Conservation (phyloP, 352 stramenopile species). For the Ophiocytium majus region DNA sequence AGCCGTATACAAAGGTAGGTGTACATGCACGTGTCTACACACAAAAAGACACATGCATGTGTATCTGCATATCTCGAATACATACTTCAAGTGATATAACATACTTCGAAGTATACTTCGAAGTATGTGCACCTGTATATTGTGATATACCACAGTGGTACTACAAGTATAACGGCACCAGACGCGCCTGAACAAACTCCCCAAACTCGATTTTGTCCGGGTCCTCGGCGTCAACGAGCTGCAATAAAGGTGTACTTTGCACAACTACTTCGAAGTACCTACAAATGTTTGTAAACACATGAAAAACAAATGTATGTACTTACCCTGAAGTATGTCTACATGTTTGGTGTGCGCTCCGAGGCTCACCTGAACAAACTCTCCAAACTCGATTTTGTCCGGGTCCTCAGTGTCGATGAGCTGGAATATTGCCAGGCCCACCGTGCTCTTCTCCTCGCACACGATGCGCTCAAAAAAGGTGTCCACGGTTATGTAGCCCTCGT, state of each 20-base stretch:
- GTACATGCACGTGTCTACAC: no score
- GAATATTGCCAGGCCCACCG: conserved; percentile 52
- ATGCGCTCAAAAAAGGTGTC: conserved; percentile 46
- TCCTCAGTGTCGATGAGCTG: conserved; percentile 44
- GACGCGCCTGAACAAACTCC: conserved; percentile 24
- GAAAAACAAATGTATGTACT: neutral
- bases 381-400: conserved; percentile 49
- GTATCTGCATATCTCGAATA: no score
- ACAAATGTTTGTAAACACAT: neutral
- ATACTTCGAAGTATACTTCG: no score
- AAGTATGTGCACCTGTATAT: no score
- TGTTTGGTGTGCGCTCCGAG: neutral
- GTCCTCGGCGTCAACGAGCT: conserved; percentile 46
- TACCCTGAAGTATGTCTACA: neutral
- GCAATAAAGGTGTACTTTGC: no score
- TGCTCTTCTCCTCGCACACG: conserved; percentile 41
- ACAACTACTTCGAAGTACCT: conserved; percentile 8
- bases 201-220: conserved; percentile 49
- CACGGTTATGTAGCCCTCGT: conserved; percentile 42
- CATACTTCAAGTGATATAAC: no score
- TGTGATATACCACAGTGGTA: no score
- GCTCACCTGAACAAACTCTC: conserved; percentile 25
- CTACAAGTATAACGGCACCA: no score
- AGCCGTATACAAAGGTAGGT: no score
- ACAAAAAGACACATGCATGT: no score